These are phyloP conservation scores for Lentinula sp. DNA, from an alignment of 768 basidiomycete species.

Conservation along the genomic window DNA sequence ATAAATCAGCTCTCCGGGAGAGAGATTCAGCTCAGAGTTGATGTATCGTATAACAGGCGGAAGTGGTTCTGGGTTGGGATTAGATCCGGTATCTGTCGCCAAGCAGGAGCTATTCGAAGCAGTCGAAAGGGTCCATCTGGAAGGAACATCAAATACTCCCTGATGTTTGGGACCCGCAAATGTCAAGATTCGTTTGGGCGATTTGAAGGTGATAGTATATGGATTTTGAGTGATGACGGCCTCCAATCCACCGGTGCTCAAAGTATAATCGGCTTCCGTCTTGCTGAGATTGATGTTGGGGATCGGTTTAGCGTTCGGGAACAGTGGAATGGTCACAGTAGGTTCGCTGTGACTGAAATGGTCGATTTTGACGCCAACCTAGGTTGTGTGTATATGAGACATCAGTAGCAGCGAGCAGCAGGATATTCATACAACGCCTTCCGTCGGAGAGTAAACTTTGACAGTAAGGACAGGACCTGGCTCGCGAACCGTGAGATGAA, in stretches of 20 bases:
- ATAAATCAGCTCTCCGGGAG: conserved; percentile 67
- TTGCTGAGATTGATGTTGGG: conserved; percentile 33
- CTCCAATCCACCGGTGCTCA: conserved; percentile 43
- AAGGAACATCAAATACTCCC: conserved; percentile 49
- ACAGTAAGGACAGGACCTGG: conserved; percentile 45
- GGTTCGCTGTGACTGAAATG: conserved; percentile 42
- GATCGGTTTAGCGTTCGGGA: conserved; percentile 51
- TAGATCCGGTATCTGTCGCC: conserved; percentile 50
- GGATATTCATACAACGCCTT: conserved; percentile 31
- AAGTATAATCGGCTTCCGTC: conserved; percentile 19
- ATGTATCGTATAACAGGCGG: conserved; percentile 42
- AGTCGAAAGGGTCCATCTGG: conserved; percentile 42
- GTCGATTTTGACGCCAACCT: conserved; percentile 47
- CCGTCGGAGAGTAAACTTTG: conserved; percentile 47
- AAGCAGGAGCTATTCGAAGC: conserved; percentile 54
- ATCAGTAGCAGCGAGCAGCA: not conserved
- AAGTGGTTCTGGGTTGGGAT: conserved; percentile 38
- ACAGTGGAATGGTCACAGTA: conserved; percentile 47
- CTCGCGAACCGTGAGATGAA: conserved; percentile 6
- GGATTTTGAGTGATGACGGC: conserved; percentile 54
- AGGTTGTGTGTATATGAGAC: not conserved
- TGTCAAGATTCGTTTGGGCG: conserved; percentile 37
- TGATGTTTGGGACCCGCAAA: conserved; percentile 51
- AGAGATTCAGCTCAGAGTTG: conserved; percentile 55
- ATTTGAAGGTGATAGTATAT: conserved; percentile 59